A percentile compares a stretch with the other conserved stretches of the same genome.
Conservation (phyloP, 2,329 filamentous ascomycete genomes). For the Neophaeococcomyces aloes region DNA sequence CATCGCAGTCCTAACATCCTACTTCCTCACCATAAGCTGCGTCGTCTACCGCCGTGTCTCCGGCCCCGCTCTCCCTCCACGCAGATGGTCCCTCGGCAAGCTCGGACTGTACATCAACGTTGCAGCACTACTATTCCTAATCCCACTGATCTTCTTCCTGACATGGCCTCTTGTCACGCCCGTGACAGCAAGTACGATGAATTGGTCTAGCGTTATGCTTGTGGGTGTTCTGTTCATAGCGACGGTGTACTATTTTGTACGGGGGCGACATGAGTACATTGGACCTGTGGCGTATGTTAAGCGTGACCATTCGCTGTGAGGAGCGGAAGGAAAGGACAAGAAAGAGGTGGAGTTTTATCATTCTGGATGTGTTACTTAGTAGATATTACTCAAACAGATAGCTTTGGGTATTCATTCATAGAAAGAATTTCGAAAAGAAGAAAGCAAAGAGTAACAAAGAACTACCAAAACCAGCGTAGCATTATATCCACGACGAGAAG, state of each 20-base stretch:
- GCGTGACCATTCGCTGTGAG: constrained; percentile 21
- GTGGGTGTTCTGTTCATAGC: constrained; percentile 31
- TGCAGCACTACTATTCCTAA: constrained; percentile 34
- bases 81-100: constrained; percentile 35
- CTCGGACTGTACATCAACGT: constrained; percentile 37
- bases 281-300: constrained; percentile 23
- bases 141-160: constrained; percentile 37
- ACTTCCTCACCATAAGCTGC: constrained; percentile 39
- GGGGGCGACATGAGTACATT: constrained; percentile 27
- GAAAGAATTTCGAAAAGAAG: no score
- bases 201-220: constrained; percentile 42
- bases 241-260: constrained; percentile 29
- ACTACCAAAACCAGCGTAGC: no score
- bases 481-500: no score
- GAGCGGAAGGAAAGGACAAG: no score
- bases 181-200: constrained; percentile 35
- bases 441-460: no score
- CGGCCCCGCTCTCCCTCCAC: constrained; percentile 29
- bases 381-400: no score
- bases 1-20: constrained; percentile 40
- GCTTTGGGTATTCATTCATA: no score
- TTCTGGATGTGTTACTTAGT: no score
- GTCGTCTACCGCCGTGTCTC: constrained; percentile 35
- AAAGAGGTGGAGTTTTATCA: constrained; percentile 23
- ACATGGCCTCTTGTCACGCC: constrained; percentile 36